Evolutionary conservation across 345 rosid species (phyloP).

Genomic region (Euclidium syriacum): DNA sequence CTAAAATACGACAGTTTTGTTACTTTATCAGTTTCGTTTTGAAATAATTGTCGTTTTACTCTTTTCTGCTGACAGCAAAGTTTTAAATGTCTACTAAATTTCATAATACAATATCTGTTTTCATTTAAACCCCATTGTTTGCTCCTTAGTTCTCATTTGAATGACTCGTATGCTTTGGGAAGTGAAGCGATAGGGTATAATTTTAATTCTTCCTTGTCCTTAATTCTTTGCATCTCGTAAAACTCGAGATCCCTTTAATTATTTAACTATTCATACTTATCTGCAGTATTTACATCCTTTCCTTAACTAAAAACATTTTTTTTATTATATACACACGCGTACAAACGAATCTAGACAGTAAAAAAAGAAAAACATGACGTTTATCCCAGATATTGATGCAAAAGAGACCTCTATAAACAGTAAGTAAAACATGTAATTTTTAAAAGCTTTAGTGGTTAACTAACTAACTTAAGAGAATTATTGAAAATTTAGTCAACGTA

Average conservation of each 20-base stretch:
- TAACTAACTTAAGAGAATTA: too few species aligned
- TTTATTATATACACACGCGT: background rate
- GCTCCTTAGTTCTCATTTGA: background rate
- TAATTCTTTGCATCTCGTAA: background rate
- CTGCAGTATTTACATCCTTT: background rate
- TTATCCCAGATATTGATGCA: background rate
- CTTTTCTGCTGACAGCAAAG: too few species aligned
- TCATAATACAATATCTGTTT: background rate
- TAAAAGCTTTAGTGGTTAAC: background rate
- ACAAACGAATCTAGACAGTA: background rate
- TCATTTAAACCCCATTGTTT: background rate
- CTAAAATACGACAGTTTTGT: background rate
- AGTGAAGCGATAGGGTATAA: background rate
- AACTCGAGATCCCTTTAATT: constrained; percentile 5
- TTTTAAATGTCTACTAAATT: background rate
- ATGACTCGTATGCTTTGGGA: constrained; percentile 8
- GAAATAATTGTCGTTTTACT: background rate
- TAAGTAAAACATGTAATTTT: background rate
- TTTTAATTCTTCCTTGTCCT: background rate
- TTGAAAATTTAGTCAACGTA: background rate
- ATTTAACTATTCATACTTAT: background rate
- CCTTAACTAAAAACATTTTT: background rate
- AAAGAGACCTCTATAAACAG: background rate
- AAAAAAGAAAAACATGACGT: background rate
- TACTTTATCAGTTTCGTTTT: background rate